Percentiles rank a stretch among this genome's conserved stretches.
phyloP scores from a whole-genome alignment of 331 rosid genomes.

The Acacia pycnantha region DNA sequence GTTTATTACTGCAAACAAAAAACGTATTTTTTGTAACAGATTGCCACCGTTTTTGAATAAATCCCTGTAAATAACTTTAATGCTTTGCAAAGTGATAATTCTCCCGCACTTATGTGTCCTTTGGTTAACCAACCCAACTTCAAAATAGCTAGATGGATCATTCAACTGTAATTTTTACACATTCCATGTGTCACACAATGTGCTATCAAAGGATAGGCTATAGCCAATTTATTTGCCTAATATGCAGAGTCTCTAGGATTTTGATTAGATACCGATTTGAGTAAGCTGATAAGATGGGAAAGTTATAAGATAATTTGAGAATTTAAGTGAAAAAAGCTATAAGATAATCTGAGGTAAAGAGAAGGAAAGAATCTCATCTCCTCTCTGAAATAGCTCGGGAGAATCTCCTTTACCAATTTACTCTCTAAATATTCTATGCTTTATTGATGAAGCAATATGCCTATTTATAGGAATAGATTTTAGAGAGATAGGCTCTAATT shows the following conservation, averaged over 20 bases:
- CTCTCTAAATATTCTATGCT: too few relatives aligned
- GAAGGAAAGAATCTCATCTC: too few relatives aligned
- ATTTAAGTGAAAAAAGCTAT: too few relatives aligned
- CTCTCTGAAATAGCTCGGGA: too few relatives aligned
- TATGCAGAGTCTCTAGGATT: constrained; percentile 15
- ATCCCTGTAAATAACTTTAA: background rate
- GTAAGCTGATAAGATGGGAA: too few relatives aligned
- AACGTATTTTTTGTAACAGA: background rate
- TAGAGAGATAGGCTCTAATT: too few relatives aligned
- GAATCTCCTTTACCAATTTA: too few relatives aligned
- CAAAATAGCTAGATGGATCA: background rate
- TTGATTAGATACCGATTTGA: too few relatives aligned
- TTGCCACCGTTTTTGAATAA: background rate
- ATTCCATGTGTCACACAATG: background rate
- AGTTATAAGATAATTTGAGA: too few relatives aligned
- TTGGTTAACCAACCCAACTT: background rate
- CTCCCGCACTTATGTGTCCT: background rate
- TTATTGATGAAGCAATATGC: too few relatives aligned
- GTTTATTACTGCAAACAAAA: background rate
- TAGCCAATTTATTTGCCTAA: background rate
- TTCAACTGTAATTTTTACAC: background rate
- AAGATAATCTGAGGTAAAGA: too few relatives aligned
- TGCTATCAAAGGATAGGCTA: background rate
- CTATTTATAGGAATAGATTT: too few relatives aligned
- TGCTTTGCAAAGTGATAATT: constrained; percentile 13